Evolutionary conservation across 2,329 filamentous ascomycete species (phyloP).

Genomic region (Colletotrichum sp.): DNA sequence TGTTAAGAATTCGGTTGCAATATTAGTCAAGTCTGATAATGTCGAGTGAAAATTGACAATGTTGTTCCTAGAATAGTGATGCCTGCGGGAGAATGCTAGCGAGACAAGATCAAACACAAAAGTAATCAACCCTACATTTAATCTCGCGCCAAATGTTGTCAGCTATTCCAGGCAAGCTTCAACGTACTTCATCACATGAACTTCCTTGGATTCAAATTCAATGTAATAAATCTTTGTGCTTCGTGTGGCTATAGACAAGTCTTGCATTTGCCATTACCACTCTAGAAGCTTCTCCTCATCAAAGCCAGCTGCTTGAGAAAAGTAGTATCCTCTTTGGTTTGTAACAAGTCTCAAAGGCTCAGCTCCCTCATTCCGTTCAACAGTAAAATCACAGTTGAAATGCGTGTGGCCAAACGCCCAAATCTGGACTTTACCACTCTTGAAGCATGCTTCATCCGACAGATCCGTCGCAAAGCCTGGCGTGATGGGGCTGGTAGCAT

Average conservation of each 20-base stretch:
- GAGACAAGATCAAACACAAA: too few species aligned
- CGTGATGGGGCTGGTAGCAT: constrained; percentile 30
- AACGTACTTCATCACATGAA: too few species aligned
- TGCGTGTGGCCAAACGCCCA: constrained; percentile 57
- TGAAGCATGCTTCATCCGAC: constrained; percentile 40
- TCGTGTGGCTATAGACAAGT: background rate
- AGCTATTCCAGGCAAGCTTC: too few species aligned
- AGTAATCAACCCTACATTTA: too few species aligned
- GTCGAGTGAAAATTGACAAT: too few species aligned
- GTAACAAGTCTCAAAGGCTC: constrained; percentile 37
- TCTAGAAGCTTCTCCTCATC: constrained; percentile 29
- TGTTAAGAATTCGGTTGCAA: too few species aligned
- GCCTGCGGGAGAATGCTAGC: too few species aligned
- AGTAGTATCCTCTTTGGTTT: constrained; percentile 47
- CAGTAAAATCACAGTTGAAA: constrained; percentile 44
- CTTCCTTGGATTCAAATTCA: too few species aligned
- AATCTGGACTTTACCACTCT: constrained; percentile 35
- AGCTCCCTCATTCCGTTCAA: constrained; percentile 21
- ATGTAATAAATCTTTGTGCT: too few species aligned
- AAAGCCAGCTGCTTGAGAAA: constrained; percentile 38
- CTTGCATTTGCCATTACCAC: background rate
- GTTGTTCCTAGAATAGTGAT: too few species aligned
- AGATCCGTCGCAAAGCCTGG: constrained; percentile 48
- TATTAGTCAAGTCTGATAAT: too few species aligned
- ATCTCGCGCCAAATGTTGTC: too few species aligned